These are phyloP conservation scores for Lepiota venenata DNA, from an alignment of 768 basidiomycete species.

Conservation along the genomic window DNA sequence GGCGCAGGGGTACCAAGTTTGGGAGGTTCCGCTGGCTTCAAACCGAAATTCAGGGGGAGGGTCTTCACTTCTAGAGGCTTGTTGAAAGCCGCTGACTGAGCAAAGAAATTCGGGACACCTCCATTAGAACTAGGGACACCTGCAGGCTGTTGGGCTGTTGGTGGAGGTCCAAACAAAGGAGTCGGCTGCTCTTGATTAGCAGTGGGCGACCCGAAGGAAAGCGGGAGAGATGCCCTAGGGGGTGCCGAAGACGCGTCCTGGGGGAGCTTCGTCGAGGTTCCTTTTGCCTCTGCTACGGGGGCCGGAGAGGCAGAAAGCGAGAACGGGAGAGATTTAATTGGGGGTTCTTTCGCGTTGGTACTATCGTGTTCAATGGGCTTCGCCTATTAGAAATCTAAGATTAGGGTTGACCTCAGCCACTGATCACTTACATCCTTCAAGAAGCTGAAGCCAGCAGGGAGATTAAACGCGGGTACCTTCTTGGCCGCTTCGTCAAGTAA, in stretches of 20 bases:
- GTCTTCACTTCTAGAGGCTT: constrained; percentile 32
- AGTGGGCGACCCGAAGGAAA: constrained; percentile 6
- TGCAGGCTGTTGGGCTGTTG: neutral
- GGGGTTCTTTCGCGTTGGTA: constrained; percentile 58
- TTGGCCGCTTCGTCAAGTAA: constrained; percentile 53
- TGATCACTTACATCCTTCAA: constrained; percentile 37
- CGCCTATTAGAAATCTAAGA: constrained; percentile 22
- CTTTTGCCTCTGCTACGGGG: constrained; percentile 7
- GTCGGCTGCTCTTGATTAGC: neutral
- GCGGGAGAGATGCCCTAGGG: neutral
- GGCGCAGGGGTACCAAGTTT: neutral
- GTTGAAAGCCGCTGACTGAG: constrained; percentile 43
- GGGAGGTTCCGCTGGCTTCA: constrained; percentile 9
- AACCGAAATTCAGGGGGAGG: constrained; percentile 21
- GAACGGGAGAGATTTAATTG: constrained; percentile 61
- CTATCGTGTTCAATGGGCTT: constrained; percentile 35
- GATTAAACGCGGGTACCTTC: constrained; percentile 52
- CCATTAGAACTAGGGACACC: constrained; percentile 12
- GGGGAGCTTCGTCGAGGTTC: neutral
- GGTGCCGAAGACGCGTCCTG: neutral
- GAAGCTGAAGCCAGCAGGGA: constrained; percentile 65
- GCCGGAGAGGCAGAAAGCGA: constrained; percentile 35
- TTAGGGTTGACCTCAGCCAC: neutral
- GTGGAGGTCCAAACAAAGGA: constrained; percentile 13
- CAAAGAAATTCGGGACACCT: constrained; percentile 63